Percentiles rank a stretch among this genome's conserved stretches.
Evolutionary conservation across 495 filamentous ascomycete genomes (phyloP).

Genomic region (Penicillium paxilli): DNA sequence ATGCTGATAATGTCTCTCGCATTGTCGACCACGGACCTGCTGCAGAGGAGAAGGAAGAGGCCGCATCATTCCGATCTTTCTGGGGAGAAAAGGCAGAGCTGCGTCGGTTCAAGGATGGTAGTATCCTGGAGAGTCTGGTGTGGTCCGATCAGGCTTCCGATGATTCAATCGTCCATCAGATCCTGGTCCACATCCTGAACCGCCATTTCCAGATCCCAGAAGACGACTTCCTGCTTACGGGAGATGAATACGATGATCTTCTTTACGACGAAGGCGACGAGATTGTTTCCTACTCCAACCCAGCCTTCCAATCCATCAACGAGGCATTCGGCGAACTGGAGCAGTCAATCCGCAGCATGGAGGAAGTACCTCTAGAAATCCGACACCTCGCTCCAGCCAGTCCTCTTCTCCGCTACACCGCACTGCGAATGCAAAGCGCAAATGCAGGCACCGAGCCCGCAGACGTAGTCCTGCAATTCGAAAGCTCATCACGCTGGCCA

Average conservation of each 20-base stretch:
- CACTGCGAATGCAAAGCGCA: slow-evolving; percentile 47
- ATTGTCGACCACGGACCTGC: slow-evolving; percentile 83
- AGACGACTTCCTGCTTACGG: slow-evolving; percentile 56
- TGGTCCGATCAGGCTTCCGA: slow-evolving; percentile 68
- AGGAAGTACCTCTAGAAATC: slow-evolving; percentile 77
- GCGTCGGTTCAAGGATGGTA: slow-evolving; percentile 56
- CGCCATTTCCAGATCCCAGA: slow-evolving; percentile 60
- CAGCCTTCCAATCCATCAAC: slow-evolving; percentile 56
- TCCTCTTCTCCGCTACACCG: slow-evolving; percentile 71
- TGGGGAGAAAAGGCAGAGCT: slow-evolving; percentile 58
- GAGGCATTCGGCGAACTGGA: slow-evolving; percentile 70
- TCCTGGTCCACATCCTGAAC: slow-evolving; percentile 69
- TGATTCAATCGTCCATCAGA: slow-evolving; percentile 71
- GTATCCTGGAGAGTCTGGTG: slow-evolving; percentile 66
- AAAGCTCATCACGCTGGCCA: slow-evolving; percentile 91
- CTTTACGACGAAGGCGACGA: slow-evolving; percentile 45
- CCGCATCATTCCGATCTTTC: slow-evolving; percentile 47
- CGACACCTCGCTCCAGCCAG: slow-evolving; percentile 73
- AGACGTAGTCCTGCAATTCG: slow-evolving; percentile 83
- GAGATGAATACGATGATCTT: slow-evolving; percentile 59
- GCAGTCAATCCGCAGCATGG: slow-evolving; percentile 68
- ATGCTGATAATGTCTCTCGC: slow-evolving; percentile 68
- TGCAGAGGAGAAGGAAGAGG: slow-evolving; percentile 66
- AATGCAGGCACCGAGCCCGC: slow-evolving; percentile 45
- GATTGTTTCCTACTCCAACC: slow-evolving; percentile 34